Evolutionary conservation across 805 yeast genomes (phyloP).

Genomic region (Saccharomyces jurei): DNA sequence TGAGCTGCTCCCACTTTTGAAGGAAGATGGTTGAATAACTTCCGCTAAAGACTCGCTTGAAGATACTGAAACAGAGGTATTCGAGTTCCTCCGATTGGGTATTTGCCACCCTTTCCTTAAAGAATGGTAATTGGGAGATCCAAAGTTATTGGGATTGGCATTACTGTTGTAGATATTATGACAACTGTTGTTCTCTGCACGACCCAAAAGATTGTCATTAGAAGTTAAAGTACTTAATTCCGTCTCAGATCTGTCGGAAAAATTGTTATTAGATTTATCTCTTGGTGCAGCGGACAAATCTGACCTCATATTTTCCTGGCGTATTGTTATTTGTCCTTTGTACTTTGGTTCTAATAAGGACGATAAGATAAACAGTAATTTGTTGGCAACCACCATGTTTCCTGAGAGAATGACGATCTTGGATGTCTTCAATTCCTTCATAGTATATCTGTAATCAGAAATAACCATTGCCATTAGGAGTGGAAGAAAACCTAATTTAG

Average conservation of each 20-base stretch:
- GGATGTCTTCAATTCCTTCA: conserved; percentile 30
- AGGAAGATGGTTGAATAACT: conserved; percentile 30
- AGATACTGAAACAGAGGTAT: conserved; percentile 26
- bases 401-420: conserved; percentile 51
- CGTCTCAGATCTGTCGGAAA: neutral
- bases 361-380: conserved; percentile 44
- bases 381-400: conserved; percentile 53
- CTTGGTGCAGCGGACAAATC: neutral
- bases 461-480: conserved; percentile 23
- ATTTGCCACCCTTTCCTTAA: conserved; percentile 35
- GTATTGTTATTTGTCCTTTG: conserved; percentile 8
- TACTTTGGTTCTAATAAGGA: conserved; percentile 39
- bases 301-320: neutral
- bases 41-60: conserved; percentile 25
- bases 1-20: conserved; percentile 32
- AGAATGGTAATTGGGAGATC: conserved; percentile 16
- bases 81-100: conserved; percentile 26
- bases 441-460: conserved; percentile 18
- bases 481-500: conserved; percentile 24
- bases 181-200: neutral
- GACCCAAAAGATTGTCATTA: neutral
- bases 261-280: neutral
- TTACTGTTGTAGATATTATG: neutral
- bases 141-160: conserved; percentile 9
- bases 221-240: neutral